Evolutionary conservation across 805 yeast genomes (phyloP).

Genomic region (Cyberlindnera maclurae): DNA sequence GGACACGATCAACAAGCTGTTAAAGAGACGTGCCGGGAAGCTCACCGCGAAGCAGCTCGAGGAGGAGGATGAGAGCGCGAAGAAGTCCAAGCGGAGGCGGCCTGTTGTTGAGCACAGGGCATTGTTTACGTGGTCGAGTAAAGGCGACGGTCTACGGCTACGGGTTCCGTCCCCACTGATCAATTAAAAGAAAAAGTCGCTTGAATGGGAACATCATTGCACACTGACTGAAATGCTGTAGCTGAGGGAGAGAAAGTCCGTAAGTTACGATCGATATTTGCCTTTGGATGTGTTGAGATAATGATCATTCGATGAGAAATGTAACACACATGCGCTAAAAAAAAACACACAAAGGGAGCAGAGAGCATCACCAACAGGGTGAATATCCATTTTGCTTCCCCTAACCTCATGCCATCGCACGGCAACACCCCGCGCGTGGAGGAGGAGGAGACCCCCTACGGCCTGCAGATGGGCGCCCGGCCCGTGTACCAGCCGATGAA

Average conservation of each 20-base stretch:
- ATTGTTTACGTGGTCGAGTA: slow-evolving; percentile 19
- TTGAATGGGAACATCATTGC: too few relatives aligned
- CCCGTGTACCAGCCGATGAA: neutral
- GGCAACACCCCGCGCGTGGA: slow-evolving; percentile 2
- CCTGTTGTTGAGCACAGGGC: slow-evolving; percentile 20
- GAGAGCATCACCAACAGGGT: too few relatives aligned
- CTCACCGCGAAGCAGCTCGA: slow-evolving; percentile 16
- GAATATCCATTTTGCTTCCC: too few relatives aligned
- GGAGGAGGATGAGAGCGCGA: slow-evolving; percentile 15
- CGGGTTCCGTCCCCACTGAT: slow-evolving; percentile 18
- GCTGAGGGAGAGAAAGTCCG: too few relatives aligned
- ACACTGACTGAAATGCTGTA: too few relatives aligned
- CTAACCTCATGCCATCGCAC: neutral
- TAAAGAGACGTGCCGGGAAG: slow-evolving; percentile 78
- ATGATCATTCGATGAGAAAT: too few relatives aligned
- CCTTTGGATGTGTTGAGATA: too few relatives aligned
- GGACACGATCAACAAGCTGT: slow-evolving; percentile 80
- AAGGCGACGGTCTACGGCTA: slow-evolving; percentile 6
- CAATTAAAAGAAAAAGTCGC: too few relatives aligned
- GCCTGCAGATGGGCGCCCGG: too few relatives aligned
- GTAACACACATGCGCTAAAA: too few relatives aligned
- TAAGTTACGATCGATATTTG: too few relatives aligned
- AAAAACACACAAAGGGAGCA: too few relatives aligned
- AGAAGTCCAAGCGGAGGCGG: slow-evolving; percentile 18
- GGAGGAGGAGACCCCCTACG: neutral